A percentile compares a stretch with the other conserved stretches of the same genome.
Conservation (phyloP, 352 stramenopile species). For the Globisporangium viniferum region DNA sequence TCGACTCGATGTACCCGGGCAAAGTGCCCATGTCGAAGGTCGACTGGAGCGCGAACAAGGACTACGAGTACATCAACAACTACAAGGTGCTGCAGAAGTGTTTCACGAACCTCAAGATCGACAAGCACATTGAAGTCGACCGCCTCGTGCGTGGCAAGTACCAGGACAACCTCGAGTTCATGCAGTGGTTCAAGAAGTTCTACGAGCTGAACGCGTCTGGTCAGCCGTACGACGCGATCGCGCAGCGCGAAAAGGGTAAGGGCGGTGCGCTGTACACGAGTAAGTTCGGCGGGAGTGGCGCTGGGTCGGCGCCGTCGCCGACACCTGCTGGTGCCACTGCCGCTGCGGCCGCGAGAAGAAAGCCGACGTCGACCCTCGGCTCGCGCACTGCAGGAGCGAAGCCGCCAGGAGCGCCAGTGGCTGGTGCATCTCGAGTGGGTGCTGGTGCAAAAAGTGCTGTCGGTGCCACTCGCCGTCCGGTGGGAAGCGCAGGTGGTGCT, state of each 20-base stretch:
- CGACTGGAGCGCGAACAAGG: conserved; percentile 96
- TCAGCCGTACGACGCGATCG: conserved; percentile 92
- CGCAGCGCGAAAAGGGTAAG: conserved; percentile 92
- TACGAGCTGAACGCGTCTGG: conserved; percentile 87
- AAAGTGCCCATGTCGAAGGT: conserved; percentile 97
- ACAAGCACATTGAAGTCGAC: conserved; percentile 97
- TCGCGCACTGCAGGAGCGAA: conserved; percentile 29
- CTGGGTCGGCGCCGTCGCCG: conserved; percentile 24
- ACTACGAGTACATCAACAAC: conserved; percentile 99
- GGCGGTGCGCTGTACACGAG: conserved; percentile 81
- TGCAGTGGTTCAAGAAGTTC: conserved; percentile 97
- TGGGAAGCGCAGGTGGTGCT: conserved; percentile 22
- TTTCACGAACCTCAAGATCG: conserved; percentile 95
- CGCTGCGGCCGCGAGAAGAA: conserved; percentile 35
- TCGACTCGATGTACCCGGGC: conserved; percentile 93
- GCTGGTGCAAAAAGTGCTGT: conserved; percentile 14
- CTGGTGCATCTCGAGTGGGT: conserved; percentile 21
- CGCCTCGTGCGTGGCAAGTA: conserved; percentile 98
- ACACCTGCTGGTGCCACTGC: conserved; percentile 15
- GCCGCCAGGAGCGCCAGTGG: conserved; percentile 43
- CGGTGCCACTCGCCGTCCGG: conserved; percentile 28
- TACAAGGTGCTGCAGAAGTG: conserved; percentile 99
- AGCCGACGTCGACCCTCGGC: conserved; percentile 30
- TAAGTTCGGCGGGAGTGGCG: conserved; percentile 49
- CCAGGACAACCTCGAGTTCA: conserved; percentile 99